A percentile compares a stretch with the other conserved stretches of the same genome.
phyloP scores from a whole-genome alignment of 2,329 filamentous ascomycete genomes.

The Aspergillus pseudotamarii region DNA sequence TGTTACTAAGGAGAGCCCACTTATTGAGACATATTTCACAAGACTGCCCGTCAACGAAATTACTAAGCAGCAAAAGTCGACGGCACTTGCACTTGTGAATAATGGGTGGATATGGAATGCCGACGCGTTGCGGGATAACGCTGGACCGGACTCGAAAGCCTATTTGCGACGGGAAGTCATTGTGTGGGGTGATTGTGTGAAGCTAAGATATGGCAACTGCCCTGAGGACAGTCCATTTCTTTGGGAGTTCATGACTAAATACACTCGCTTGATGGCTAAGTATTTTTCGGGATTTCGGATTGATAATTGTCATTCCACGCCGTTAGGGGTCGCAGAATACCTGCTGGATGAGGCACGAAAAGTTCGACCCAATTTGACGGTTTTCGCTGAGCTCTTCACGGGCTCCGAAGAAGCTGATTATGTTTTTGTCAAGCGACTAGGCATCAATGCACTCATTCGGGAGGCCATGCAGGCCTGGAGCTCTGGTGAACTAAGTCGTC shows the following conservation, averaged over 20 bases:
- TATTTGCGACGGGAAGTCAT: constrained; percentile 96
- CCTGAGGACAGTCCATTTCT: constrained; percentile 87
- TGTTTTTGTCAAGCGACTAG: constrained; percentile 89
- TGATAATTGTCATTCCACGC: constrained; percentile 97
- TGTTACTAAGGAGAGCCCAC: constrained; percentile 73
- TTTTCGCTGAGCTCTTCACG: constrained; percentile 93
- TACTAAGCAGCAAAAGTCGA: constrained; percentile 74
- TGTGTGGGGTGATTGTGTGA: constrained; percentile 98
- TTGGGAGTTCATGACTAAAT: constrained; percentile 94
- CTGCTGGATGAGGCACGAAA: constrained; percentile 91
- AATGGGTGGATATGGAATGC: constrained; percentile 99
- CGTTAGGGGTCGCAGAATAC: constrained; percentile 90
- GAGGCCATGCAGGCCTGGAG: constrained; percentile 99
- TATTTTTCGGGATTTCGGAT: constrained; percentile 96
- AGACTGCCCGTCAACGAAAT: constrained; percentile 77
- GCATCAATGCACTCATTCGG: constrained; percentile 86
- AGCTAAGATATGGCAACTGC: constrained; percentile 82
- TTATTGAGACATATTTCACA: constrained; percentile 95
- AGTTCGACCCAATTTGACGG: constrained; percentile 83
- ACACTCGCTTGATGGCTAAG: constrained; percentile 88
- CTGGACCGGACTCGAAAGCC: constrained; percentile 83
- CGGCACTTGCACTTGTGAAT: constrained; percentile 82
- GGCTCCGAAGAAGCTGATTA: constrained; percentile 96
- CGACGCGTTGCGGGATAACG: constrained; percentile 91
- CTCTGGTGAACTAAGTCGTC: constrained; percentile 84